phyloP scores from a whole-genome alignment of 2,329 filamentous ascomycete species.

The Nigrospora osmanthi region DNA sequence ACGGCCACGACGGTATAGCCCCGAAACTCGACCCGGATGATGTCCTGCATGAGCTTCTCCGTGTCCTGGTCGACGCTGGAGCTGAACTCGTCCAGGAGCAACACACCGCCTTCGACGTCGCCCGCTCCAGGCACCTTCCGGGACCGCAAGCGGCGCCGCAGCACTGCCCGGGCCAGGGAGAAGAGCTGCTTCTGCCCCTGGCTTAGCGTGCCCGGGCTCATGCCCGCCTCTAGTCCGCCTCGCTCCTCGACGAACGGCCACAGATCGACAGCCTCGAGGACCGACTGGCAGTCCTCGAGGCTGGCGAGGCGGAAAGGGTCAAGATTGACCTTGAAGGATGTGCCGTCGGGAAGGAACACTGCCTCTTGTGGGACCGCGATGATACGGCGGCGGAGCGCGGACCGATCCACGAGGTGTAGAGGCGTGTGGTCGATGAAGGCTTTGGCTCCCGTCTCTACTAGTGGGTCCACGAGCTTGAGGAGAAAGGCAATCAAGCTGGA shows the following conservation, averaged over 20 bases:
- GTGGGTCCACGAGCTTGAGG: conserved; percentile 28
- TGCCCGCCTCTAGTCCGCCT: conserved; percentile 16
- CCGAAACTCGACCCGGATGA: conserved; percentile 21
- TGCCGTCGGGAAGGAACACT: conserved; percentile 30
- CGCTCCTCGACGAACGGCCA: conserved; percentile 12
- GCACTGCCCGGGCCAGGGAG: conserved; percentile 15
- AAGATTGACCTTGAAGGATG: conserved; percentile 22
- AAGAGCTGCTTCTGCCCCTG: conserved; percentile 36
- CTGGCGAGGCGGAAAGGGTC: conserved; percentile 18
- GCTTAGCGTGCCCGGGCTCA: conserved; percentile 35
- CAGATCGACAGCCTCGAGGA: conserved; percentile 14
- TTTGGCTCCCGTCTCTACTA: conserved; percentile 8
- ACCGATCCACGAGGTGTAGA: conserved; percentile 21
- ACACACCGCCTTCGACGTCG: conserved; percentile 13
- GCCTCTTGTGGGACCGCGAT: conserved; percentile 34
- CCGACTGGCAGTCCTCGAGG: conserved; percentile 9
- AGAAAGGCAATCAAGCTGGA: conserved; percentile 30
- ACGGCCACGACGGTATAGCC: conserved; percentile 43
- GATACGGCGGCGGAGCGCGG: conserved; percentile 26
- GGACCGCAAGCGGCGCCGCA: conserved; percentile 15
- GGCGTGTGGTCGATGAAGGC: conserved; percentile 25
- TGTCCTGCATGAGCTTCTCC: conserved; percentile 19
- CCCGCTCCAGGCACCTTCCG: conserved; percentile 5
- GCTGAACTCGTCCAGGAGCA: conserved; percentile 23
- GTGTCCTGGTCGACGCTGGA: conserved; percentile 21